These are phyloP conservation scores for Lactarius akahatsu DNA, from an alignment of 768 basidiomycete genomes.

Conservation along the genomic window DNA sequence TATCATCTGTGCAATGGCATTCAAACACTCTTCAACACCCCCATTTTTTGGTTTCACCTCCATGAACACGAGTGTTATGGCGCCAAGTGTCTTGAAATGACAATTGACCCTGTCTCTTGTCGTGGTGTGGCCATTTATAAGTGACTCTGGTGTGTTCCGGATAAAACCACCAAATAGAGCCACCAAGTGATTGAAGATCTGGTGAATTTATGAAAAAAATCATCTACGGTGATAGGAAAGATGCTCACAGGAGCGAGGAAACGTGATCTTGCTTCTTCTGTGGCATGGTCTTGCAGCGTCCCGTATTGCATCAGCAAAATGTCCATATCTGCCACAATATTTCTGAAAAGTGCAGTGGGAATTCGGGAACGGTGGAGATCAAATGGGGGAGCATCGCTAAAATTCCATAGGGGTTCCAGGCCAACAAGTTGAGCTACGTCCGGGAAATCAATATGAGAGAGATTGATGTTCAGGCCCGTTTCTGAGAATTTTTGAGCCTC, in stretches of 20 bases:
- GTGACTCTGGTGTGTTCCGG: not conserved
- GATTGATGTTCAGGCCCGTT: too few relatives aligned
- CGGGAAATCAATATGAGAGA: too few relatives aligned
- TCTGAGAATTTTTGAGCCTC: not conserved
- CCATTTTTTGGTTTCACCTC: too few relatives aligned
- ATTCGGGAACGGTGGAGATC: not conserved
- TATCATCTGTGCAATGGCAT: too few relatives aligned
- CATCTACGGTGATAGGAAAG: not conserved
- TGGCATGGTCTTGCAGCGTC: not conserved
- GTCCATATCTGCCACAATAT: not conserved
- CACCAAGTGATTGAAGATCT: not conserved
- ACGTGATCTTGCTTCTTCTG: not conserved
- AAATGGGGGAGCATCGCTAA: not conserved
- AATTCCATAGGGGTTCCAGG: not conserved
- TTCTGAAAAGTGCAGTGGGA: not conserved
- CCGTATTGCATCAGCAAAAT: not conserved
- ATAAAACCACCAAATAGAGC: not conserved
- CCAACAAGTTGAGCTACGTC: too few relatives aligned
- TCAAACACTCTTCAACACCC: too few relatives aligned
- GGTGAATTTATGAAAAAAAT: not conserved
- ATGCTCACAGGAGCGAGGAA: not conserved
- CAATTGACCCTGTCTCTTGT: not conserved
- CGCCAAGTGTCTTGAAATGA: not conserved
- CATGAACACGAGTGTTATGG: not conserved
- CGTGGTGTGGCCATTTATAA: not conserved